Base-by-base conservation (phyloP, 2,329 filamentous ascomycete species). In the Pyrenochaeta sp. region DNA sequence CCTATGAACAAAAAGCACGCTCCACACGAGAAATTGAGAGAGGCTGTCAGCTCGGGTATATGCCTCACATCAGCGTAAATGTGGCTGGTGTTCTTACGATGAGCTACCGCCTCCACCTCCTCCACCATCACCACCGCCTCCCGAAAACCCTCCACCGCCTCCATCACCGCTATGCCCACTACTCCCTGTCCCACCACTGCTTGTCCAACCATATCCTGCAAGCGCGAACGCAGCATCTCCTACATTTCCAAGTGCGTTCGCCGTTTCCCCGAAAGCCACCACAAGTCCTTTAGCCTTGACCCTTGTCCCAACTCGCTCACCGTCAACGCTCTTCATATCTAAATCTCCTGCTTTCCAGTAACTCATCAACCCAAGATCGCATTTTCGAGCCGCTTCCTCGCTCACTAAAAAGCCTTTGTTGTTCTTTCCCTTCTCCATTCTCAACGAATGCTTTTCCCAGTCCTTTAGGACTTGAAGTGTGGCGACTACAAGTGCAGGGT, bases 391-490 rank as follows among this genome's bases (percentile, higher is more conserved):
- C 21, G 30, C 39, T 2, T 64, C 60, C 41, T 69, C 66, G 14
- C 45, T 67, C n/a, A 35, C 36, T 21, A 39, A 18, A 45, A 74
- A 74, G 0, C 55, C 65, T 7, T 50, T 46, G 3, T 52, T 50
- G 27, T 68, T 51, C 17, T 33, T 63, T 18, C 12, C 47, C 46
- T 56, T 69, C 56, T 73, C 60, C 20, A 54, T 45, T 11, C 68
- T 48, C 1, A 74, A 42, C 15, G 62, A 65, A 14, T 67, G 54
- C 45, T 60, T 61, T 27, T 74, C 67, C 72, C 72, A 75, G 14
- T 75, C 72, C 42, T 71, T 73, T 48, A 75, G 40, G 7, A 74
- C 53, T 30, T 74, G 71, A 2, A 75, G 44, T 4, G 69, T 72
- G 1, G 70, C 68, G 6, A 72, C 55, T 1, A 72, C 64, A 7